These are phyloP conservation scores for Fraxinus albicans DNA, from an alignment of 305 asterid genomes.

Conservation along the genomic window DNA sequence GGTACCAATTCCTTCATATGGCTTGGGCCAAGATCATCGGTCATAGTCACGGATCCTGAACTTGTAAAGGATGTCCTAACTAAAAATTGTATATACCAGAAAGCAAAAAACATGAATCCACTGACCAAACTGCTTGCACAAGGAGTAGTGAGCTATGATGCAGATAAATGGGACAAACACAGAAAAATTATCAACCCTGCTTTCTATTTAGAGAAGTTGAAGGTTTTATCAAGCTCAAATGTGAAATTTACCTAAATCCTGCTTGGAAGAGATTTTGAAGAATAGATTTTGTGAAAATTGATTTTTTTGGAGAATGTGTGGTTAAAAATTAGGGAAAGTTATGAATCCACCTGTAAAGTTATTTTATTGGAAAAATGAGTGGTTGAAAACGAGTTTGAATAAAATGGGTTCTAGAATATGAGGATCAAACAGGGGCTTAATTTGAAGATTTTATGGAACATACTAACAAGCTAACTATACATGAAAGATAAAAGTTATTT, in stretches of 20 bases:
- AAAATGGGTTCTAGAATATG: no score
- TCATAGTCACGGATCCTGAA: conserved; percentile 39
- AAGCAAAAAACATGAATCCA: conserved; percentile 25
- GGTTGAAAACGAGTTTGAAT: no score
- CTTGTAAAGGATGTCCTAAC: conserved; percentile 34
- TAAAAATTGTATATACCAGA: conserved; percentile 32
- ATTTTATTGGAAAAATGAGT: no score
- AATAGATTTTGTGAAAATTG: neutral
- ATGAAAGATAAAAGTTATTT: neutral
- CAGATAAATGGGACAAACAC: conserved; percentile 44
- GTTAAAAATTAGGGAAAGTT: no score
- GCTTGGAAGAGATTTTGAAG: neutral
- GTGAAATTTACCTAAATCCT: neutral
- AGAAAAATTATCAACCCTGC: conserved; percentile 45
- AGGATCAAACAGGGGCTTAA: no score
- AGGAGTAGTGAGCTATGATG: conserved; percentile 33
- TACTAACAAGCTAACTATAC: neutral
- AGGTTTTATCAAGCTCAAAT: conserved; percentile 19
- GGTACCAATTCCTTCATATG: conserved; percentile 42
- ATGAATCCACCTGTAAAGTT: no score
- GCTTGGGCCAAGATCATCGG: conserved; percentile 42
- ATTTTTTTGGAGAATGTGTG: no score
- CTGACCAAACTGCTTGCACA: conserved; percentile 25
- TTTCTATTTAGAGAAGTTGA: conserved; percentile 33
- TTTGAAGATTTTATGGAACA: neutral